Base-by-base conservation (phyloP, 208 protist genomes). In the Acanthamoeba royreba region DNA sequence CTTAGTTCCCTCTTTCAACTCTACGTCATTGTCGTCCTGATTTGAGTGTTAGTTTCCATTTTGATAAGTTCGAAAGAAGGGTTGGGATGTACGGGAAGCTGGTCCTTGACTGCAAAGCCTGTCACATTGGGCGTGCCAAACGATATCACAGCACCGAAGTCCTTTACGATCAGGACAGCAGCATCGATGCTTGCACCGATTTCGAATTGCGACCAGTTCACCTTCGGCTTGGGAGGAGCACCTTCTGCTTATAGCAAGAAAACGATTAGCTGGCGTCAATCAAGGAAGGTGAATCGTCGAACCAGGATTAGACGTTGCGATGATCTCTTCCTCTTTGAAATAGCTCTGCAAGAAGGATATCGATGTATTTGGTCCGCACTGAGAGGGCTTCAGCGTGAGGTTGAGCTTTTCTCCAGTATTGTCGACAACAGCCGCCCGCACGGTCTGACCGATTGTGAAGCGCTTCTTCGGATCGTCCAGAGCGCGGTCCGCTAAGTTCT, bases 101-200 rank as follows among this genome's bases (percentile, higher is more conserved):
- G 88, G 46, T 93, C 88, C 69, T 83, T 83, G 88, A 93, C 69
- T 9, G 47, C 88, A 43, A 93, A 93, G 35, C 88, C 88, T 38
- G 88, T 93, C 42, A 93, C 88, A 7, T 49, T 83, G 46, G 63
- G 45, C 13, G 52, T 47, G 33, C 42, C 88, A 28, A 83, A 83
- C 31, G 63, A 47, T 19, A 93, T 40, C 28, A 93, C 88, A 13
- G 88, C 69, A 38, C 88, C 88, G 83, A 83, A 93, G 66, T 93
- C 88, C 52, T 93, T 93, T n/a, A 93, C 31, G 61, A 93, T 83
- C 66, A 83, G 77, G 66, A 93, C 63, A 35, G 55, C 61, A 33
- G 45, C 88, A 19, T 93, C 88, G 31, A 93, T 3, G 35, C 38
- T 61, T 13, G 63, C 49, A 28, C 88, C 88, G 69, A 93, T 93